Evolutionary conservation across 495 filamentous ascomycete species (phyloP), one percentile per base, ranked within the genome.

Genomic region (Daldinia decipiens): DNA sequence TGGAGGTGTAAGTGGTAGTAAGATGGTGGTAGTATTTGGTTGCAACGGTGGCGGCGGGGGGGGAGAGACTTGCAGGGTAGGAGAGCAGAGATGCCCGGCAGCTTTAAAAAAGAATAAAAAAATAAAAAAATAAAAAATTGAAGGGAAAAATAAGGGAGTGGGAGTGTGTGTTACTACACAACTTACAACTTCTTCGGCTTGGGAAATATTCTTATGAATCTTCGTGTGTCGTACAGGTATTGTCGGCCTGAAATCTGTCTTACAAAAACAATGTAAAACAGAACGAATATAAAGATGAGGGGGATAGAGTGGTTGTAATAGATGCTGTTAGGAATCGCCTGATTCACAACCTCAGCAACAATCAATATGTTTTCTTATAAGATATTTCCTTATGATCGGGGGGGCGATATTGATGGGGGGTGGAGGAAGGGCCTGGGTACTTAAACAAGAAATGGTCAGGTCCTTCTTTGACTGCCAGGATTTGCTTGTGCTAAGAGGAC

Each of bases 31-130:
- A 66, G 61, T 68, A 66, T 52, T 63, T 54, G 34, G 38, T 67
- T 71, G 79, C 82, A 64, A 63, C 73, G 77, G 74, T 74, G 78
- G 80, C 70, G 84, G 82, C 62, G 80, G 79, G 78, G 80, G 79
- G 78, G 39, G 56, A 59, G 45, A 62, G 59, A 67, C 59, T 63
- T 74, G 60, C 67, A 74, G 68, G 58, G 66, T 66, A 50, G 59
- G 63, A 63, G 62, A 52, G 29, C 55, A 40, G 59, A 71, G 62
- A 71, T 47, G 67, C n/a, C 53, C 71, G 71, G 70, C 72, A 71
- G 59, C 67, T 55, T 59, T 67, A 59, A 56, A 68, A 60, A 58
- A 40, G 52, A 53, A 40, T 45, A 58, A 45, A 59, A 50, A 67
- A 68, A 68, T 53, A 38, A 21, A 63, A 38, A 21, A 63, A 36